A percentile compares a stretch with the other conserved stretches of the same genome.
These are phyloP conservation scores for Pilobolus umbonatus DNA, from an alignment of 192 early-diverging fungal species.

Conservation along the genomic window DNA sequence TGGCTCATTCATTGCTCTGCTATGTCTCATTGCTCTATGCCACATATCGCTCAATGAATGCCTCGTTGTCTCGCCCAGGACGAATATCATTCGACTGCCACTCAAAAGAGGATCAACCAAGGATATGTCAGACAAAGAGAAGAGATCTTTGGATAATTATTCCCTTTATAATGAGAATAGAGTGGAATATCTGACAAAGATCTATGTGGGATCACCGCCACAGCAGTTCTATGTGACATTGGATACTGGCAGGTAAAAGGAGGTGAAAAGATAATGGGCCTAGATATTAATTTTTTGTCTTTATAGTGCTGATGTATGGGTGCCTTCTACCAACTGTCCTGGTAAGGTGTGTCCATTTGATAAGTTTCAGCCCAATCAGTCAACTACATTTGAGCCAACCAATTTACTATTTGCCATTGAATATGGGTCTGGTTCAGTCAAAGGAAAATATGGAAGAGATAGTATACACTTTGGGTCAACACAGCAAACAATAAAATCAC, in stretches of 20 bases:
- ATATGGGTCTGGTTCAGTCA: slow-evolving; percentile 10
- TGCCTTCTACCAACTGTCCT: slow-evolving; percentile 18
- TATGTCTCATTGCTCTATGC: too few relatives aligned
- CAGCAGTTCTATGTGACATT: slow-evolving; percentile 25
- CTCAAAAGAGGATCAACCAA: too few relatives aligned
- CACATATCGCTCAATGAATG: too few relatives aligned
- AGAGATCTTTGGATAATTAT: neutral
- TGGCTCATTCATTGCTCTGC: too few relatives aligned
- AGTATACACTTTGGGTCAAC: slow-evolving; percentile 17
- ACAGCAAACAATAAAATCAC: neutral
- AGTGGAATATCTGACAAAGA: neutral
- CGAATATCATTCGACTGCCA: too few relatives aligned
- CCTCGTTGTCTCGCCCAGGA: too few relatives aligned
- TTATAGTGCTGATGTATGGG: slow-evolving; percentile 24
- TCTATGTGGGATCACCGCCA: slow-evolving; percentile 21
- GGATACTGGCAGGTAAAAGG: slow-evolving; percentile 31
- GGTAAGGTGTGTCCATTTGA: neutral
- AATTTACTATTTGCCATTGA: slow-evolving; percentile 7
- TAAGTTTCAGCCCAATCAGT: slow-evolving; percentile 5
- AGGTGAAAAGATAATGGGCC: neutral
- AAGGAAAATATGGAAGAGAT: slow-evolving; percentile 26
- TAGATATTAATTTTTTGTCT: neutral
- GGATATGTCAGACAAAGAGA: too few relatives aligned
- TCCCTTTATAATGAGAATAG: neutral
- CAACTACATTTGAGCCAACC: slow-evolving; percentile 3